Evolutionary conservation across 805 yeast genomes (phyloP), one percentile per base, ranked within the genome.

Genomic region (Barnettozyma botsteinii): DNA sequence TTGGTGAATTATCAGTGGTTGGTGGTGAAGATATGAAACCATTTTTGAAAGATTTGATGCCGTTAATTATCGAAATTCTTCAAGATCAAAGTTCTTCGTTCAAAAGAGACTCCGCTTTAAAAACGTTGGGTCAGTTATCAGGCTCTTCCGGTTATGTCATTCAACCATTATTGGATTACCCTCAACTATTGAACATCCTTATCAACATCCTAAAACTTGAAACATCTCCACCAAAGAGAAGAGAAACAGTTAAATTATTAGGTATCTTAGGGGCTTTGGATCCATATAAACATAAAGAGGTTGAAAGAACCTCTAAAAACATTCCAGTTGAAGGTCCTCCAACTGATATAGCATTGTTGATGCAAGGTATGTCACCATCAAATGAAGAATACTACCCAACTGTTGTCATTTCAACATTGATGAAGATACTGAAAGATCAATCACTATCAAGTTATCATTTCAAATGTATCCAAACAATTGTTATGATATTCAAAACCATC

Each of bases 261-360:
- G 99, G 99, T 56, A 88, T 89, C 25, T 66, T 93, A 31, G 99
- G 99, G 47, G 98, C 98, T 0, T 66, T 93, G 35, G 98, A 93
- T 61, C 99, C 99, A 1, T 93, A 91, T 57, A 89, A 86, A 56
- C 94, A 88, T 51, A 77, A 96, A 41, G 96, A 87, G 51, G 85
- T 89, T 9, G 98, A 89, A 56, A 80, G 85, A 42, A 71, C 70
- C 2, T 73, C 82, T 1, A 77, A 73, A 33, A 62, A 62, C 40
- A 57, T 59, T 23, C 47, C 64, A 4, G 81, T 75, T 1, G 94
- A 85, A 48, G 87, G 91, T 3, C 93, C 96, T 4, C 83, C 97
- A 0, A 78, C 88, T 7, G 98, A 93, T 53, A 84, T 91, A 48
- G 86, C 91, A 6, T 66, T 93, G 19, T 67, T 93, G 38, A 87